Base-by-base conservation (phyloP, 768 basidiomycete genomes). In the Coprinopsis marcescibilis region DNA sequence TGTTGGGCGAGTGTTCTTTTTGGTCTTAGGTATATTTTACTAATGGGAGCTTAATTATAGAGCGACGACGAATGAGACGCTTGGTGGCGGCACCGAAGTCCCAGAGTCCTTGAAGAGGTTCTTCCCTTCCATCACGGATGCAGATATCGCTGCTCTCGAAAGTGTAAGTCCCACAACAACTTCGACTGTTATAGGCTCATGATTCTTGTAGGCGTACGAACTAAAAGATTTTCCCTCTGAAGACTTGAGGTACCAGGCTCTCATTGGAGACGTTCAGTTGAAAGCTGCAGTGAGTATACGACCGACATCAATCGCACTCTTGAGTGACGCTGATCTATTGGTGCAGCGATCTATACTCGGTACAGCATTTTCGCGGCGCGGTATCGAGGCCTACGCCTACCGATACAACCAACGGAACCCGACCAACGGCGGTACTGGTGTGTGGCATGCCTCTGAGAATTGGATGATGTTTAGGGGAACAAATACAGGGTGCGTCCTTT, bases 391-490 rank as follows among this genome's bases (percentile, higher is more conserved):
- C 2, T 82, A 70, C 69, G 76, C 75, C 11, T 81, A 81, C 53
- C 69, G 79, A 21, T 81, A 80, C 58, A 81, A 81, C 58, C 76
- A 81, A 49, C 62, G 67, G 3, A 73, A 77, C 43, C 75, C 75
- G 5, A 73, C 75, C 0, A 50, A 52, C 3, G 62, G 62, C 13
- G 62, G 63, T 14, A 43, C 57, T 1, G 62, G 42, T 7, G 73
- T 77, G 1, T 59, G 43, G 1, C 80, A 81, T 51, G 72, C 80
- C 5, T 69, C 81, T 1, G 81, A 80, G 57, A 81, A 83, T 54
- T 81, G 76, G 75, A 81, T 80, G 77, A 77, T 82, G 80, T 81
- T 80, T 64, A 58, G 61, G 17, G 81, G 83, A 1, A 73, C 68
- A 1, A 76, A 75, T 48, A 80, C 80, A 24, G 81, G 81, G 82